Conservation (phyloP, 305 asterid genomes). For the Andrographis paniculata region DNA sequence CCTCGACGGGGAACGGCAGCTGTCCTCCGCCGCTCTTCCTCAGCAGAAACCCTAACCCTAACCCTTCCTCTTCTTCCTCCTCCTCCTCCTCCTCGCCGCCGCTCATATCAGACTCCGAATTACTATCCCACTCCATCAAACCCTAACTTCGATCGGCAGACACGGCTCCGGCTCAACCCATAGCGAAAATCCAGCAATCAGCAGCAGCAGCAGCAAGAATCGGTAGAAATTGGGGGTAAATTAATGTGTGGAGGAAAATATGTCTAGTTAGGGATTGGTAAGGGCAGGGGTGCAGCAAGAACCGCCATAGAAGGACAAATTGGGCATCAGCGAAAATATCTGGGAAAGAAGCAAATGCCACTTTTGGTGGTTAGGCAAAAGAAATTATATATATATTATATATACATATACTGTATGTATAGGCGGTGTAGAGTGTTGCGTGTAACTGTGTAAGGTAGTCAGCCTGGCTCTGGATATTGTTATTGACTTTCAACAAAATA, state of each 20-base stretch:
- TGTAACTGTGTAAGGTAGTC: too few species aligned
- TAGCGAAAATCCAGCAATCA: not conserved
- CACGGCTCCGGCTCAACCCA: conserved; percentile 18
- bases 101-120: conserved; percentile 63
- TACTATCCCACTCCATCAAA: conserved; percentile 78
- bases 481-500: too few species aligned
- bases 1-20: conserved; percentile 69
- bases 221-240: not conserved
- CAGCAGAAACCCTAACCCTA: conserved; percentile 65
- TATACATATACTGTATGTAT: too few species aligned
- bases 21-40: conserved; percentile 38
- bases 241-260: not conserved
- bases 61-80: conserved; percentile 9
- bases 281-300: not conserved
- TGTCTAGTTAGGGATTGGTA: not conserved
- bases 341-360: not conserved
- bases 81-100: conserved; percentile 18
- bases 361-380: conserved; percentile 2
- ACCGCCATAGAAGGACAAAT: not conserved
- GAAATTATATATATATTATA: too few species aligned
- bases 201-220: not conserved
- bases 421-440: too few species aligned
- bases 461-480: too few species aligned
- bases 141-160: not conserved
- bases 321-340: not conserved